These are phyloP conservation scores for Andrographis paniculata DNA, from an alignment of 305 asterid genomes.

Conservation along the genomic window DNA sequence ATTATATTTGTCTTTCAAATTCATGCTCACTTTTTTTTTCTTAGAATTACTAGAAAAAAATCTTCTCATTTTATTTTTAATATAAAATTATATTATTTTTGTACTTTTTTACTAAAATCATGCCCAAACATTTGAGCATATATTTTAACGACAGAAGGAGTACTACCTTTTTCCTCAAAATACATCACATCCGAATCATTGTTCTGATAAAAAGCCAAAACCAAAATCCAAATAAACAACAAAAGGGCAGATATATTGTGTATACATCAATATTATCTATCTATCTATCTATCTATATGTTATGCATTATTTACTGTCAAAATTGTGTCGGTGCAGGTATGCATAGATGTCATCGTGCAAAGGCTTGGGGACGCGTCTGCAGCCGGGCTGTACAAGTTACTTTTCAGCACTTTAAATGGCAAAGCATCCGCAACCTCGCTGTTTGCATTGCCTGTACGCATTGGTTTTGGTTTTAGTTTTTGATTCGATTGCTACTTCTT, in stretches of 20 bases:
- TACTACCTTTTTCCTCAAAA: too few relatives aligned
- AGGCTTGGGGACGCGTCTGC: conserved; percentile 98
- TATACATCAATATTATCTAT: not conserved
- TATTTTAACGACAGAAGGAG: too few relatives aligned
- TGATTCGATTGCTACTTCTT: not conserved
- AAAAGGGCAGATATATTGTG: too few relatives aligned
- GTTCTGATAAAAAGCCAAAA: too few relatives aligned
- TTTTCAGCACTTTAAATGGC: conserved; percentile 55
- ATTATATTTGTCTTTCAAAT: too few relatives aligned
- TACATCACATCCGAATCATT: not conserved
- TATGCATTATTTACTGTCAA: conserved; percentile 3
- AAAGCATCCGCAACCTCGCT: conserved; percentile 56
- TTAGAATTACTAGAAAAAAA: too few relatives aligned
- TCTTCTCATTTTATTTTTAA: too few relatives aligned
- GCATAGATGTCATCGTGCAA: conserved; percentile 95
- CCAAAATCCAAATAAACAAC: too few relatives aligned
- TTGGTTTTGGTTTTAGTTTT: not conserved
- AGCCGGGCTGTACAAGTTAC: conserved; percentile 87
- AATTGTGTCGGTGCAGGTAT: conserved; percentile 43
- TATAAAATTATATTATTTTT: too few relatives aligned
- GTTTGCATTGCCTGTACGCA: conserved; percentile 72
- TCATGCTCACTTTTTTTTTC: too few relatives aligned
- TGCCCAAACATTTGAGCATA: too few relatives aligned
- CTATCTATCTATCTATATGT: not conserved
- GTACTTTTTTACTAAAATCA: too few relatives aligned